A percentile compares a stretch with the other conserved stretches of the same genome.
Evolutionary conservation across 768 basidiomycete genomes (phyloP).

Genomic region (Lanmaoa pseudosensibilis): DNA sequence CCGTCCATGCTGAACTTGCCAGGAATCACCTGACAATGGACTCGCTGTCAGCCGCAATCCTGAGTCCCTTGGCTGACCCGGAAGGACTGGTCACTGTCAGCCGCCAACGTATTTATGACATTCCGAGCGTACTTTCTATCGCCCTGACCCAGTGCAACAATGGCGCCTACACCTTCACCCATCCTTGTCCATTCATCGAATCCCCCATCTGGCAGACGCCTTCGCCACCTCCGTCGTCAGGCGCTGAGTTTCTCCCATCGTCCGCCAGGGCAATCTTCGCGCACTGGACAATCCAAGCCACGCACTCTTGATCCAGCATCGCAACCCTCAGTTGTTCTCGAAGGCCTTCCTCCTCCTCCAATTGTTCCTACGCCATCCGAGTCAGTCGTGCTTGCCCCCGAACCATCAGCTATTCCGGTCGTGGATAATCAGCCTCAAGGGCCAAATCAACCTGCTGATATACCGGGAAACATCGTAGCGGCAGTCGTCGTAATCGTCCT

Average conservation of each 20-base stretch:
- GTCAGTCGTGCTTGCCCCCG: conserved; percentile 4
- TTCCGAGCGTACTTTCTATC: neutral
- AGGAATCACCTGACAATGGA: neutral
- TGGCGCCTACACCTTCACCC: conserved; percentile 24
- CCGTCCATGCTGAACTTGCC: neutral
- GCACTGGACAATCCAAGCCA: neutral
- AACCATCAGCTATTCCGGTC: conserved; percentile 4
- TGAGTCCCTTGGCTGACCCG: conserved; percentile 15
- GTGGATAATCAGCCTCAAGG: neutral
- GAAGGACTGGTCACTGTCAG: conserved; percentile 17
- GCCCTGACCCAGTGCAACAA: conserved; percentile 7
- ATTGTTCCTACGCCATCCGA: conserved; percentile 4
- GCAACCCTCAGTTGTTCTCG: conserved; percentile 9
- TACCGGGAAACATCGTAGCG: conserved; percentile 23
- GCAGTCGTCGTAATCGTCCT: conserved; percentile 25
- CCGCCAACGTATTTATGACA: conserved; percentile 30
- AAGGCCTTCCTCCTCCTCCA: conserved; percentile 1
- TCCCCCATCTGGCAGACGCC: conserved; percentile 4
- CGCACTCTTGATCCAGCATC: conserved; percentile 5
- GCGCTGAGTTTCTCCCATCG: conserved; percentile 2
- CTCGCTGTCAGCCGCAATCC: conserved; percentile 22
- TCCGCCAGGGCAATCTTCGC: neutral
- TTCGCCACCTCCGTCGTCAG: conserved; percentile 20
- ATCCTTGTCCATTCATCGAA: conserved; percentile 1
- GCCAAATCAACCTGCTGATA: conserved; percentile 2